Evolutionary conservation across 164 flowering plant species (phyloP).

Genomic region (Dillenia suffruticosa): DNA sequence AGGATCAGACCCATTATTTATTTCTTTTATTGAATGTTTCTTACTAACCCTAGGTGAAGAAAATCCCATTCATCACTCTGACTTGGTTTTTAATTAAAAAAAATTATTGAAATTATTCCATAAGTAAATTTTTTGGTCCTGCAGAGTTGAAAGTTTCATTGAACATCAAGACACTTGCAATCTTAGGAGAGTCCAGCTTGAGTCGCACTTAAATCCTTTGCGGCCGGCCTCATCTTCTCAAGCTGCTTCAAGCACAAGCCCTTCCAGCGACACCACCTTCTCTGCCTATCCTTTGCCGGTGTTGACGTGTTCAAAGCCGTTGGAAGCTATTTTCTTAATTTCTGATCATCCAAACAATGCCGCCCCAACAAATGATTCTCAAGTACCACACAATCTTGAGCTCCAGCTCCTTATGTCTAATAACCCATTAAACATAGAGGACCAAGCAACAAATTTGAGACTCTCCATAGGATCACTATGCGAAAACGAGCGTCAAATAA

Average conservation of each 20-base stretch:
- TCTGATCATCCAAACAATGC: not conserved
- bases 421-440: conserved; percentile 7
- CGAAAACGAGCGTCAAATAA: too few relatives aligned
- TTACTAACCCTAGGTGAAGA: too few relatives aligned
- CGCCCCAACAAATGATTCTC: too few relatives aligned
- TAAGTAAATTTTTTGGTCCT: too few relatives aligned
- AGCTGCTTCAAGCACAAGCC: conserved; percentile 55
- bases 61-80: too few relatives aligned
- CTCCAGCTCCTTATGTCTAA: conserved; percentile 36
- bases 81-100: too few relatives aligned
- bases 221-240: conserved; percentile 28
- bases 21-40: too few relatives aligned
- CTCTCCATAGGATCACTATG: conserved; percentile 48
- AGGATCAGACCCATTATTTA: too few relatives aligned
- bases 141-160: conserved; percentile 66
- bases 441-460: conserved; percentile 36
- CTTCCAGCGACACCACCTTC: conserved; percentile 47
- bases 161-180: conserved; percentile 67
- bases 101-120: too few relatives aligned
- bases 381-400: conserved; percentile 27
- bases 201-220: conserved; percentile 12
- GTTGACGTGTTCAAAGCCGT: too few relatives aligned
- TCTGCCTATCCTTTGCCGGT: not conserved
- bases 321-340: conserved; percentile 5
- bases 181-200: conserved; percentile 31